phyloP scores from a whole-genome alignment of 208 protist genomes.

The Porcisia hertigi region DNA sequence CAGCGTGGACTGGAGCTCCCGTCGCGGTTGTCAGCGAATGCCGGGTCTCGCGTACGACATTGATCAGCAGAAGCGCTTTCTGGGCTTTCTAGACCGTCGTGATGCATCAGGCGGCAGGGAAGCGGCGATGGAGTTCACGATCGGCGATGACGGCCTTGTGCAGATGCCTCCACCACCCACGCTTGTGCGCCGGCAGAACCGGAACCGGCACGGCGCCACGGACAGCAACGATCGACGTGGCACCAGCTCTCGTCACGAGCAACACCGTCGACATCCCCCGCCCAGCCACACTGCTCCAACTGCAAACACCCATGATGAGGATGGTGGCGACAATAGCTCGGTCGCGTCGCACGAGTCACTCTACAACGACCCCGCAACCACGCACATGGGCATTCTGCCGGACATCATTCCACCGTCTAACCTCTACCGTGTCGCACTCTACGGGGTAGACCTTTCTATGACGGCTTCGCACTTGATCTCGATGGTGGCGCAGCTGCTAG shows the following conservation, averaged over 20 bases:
- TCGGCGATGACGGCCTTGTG: conserved; percentile 29
- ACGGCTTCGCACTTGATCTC: conserved; percentile 50
- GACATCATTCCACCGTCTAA: conserved; percentile 32
- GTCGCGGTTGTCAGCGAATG: conserved; percentile 21
- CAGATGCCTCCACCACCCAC: conserved; percentile 33
- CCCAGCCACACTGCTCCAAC: neutral
- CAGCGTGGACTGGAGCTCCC: conserved; percentile 25
- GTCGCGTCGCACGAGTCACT: conserved; percentile 34
- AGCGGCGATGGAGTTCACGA: conserved; percentile 21
- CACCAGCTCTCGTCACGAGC: neutral
- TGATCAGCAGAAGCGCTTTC: conserved; percentile 26
- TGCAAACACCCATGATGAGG: neutral
- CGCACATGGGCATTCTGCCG: conserved; percentile 24
- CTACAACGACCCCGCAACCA: conserved; percentile 23
- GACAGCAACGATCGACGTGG: neutral
- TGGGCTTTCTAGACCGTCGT: conserved; percentile 22
- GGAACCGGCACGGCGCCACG: neutral
- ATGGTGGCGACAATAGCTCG: conserved; percentile 13
- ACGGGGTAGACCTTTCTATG: conserved; percentile 69
- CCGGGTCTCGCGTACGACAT: conserved; percentile 23
- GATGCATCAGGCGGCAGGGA: conserved; percentile 11
- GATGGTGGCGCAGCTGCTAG: conserved; percentile 59
- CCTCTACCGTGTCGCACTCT: conserved; percentile 49
- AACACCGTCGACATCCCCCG: neutral
- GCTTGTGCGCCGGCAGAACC: conserved; percentile 17